Evolutionary conservation across 441 rosid species (phyloP).

Genomic region (Hura crepitans): DNA sequence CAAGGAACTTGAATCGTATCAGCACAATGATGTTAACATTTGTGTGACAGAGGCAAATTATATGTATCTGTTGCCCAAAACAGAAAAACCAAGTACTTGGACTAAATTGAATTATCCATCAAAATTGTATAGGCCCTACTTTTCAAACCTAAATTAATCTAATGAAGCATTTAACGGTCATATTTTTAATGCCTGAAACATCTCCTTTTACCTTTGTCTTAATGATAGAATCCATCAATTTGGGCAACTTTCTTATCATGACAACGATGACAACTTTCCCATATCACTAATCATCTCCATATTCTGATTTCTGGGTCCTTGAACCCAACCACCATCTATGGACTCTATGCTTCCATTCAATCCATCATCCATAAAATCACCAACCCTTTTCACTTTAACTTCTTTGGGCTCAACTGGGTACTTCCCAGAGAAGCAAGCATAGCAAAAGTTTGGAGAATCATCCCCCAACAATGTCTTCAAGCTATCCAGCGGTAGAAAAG

Average conservation of each 20-base stretch:
- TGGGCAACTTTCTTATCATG: background rate
- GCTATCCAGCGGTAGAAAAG: constrained; percentile 62
- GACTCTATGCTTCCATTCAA: constrained; percentile 59
- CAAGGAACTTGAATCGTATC: background rate
- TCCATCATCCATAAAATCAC: constrained; percentile 85
- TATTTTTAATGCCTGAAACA: constrained; percentile 15
- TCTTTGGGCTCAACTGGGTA: constrained; percentile 75
- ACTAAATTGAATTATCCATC: constrained; percentile 20
- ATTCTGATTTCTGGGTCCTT: constrained; percentile 30
- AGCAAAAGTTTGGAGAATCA: constrained; percentile 59
- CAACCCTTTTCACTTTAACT: constrained; percentile 69
- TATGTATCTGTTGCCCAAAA: background rate
- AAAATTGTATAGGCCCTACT: constrained; percentile 27
- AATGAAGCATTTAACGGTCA: background rate
- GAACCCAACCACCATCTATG: constrained; percentile 83
- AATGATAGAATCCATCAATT: background rate
- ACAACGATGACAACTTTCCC: constrained; percentile 13
- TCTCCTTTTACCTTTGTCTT: constrained; percentile 5
- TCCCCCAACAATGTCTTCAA: constrained; percentile 51
- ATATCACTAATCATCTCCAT: constrained; percentile 23
- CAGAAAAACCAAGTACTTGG: constrained; percentile 3
- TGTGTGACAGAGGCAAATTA: background rate
- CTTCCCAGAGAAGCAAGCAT: constrained; percentile 83
- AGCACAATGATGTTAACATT: too few species aligned
- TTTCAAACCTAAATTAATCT: constrained; percentile 13